Conservation (phyloP, 2,329 filamentous ascomycete genomes). For the Akanthomyces dipterigenus region DNA sequence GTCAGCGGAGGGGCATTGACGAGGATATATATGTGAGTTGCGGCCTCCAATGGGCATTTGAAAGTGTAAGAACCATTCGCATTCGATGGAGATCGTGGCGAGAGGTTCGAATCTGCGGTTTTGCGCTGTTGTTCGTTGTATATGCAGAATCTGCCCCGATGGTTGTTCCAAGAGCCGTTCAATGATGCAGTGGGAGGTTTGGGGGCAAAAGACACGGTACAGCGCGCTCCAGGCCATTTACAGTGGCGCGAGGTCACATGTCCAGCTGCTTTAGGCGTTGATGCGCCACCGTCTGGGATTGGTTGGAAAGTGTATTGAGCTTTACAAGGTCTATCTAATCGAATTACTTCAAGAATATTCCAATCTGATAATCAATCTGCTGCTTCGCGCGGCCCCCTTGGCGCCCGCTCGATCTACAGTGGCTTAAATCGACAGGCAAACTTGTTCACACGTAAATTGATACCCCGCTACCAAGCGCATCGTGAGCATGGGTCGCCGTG, state of each 20-base stretch:
- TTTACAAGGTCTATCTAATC: no score
- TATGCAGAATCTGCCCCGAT: background rate
- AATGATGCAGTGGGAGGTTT: constrained; percentile 14
- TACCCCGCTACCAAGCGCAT: no score
- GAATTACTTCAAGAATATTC: no score
- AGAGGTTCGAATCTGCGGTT: background rate
- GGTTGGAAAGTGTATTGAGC: no score
- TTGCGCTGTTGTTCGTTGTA: background rate
- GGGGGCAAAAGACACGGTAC: constrained; percentile 15
- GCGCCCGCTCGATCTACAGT: background rate
- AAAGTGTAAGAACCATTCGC: background rate
- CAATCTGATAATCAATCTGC: background rate
- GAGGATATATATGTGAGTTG: background rate
- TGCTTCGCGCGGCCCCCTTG: background rate
- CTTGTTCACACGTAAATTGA: no score
- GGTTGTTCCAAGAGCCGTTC: background rate
- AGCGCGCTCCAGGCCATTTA: constrained; percentile 16
- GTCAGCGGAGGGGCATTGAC: background rate
- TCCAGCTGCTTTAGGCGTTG: background rate
- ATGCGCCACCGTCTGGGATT: background rate
- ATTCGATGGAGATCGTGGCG: background rate
- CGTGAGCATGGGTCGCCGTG: no score
- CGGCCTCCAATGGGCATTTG: background rate
- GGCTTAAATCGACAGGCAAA: background rate
- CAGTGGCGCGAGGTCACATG: constrained; percentile 28